Base-by-base conservation (phyloP, 768 basidiomycete genomes). In the Gloeophyllum trabeum region DNA sequence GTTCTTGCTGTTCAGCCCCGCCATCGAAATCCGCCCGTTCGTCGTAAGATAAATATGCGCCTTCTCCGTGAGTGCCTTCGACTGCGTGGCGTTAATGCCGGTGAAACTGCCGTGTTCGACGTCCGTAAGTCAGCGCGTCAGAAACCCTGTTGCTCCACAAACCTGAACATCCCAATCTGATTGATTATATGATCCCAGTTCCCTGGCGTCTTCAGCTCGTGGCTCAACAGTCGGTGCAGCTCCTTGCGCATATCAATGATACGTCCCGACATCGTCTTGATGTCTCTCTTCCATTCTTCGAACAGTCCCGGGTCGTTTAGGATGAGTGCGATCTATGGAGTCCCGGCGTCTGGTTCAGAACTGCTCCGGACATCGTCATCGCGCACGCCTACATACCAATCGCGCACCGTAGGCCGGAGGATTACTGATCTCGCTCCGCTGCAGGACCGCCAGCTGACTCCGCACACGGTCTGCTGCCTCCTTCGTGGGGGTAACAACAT, bases 141-240 rank as follows among this genome's bases (percentile, higher is more conserved):
- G 56, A 47, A 39, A 50, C 19, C 32, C n/a, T n/a, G n/a, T n/a
- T n/a, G n/a, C 28, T n/a, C 43, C 38, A 54, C 69, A 46, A 58
- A 90, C 79, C 86, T 90, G 72, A 93, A 96, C 93, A 94, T 96
- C 43, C 93, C 94, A 61, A 98, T 98, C 70, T 98, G 96, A 41
- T 78, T 75, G 52, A 83, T 67, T 54, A 99, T 94, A 62, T 98
- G 94, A n/a, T 81, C 76, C 96, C 96, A 99, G 54, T 77, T 79
- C 4, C 92, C 90, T 3, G 92, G 92, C 40, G 89, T 93, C 55
- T 84, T 73, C 49, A 90, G 61, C 58, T 84, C 80, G 48, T 87
- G 70, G 16, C 75, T 83, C 56, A 96, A 60, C 52, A 86, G 57
- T 42, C 72, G 64, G 69, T 77, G 70, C 51, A 99, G 69, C 64